Evolutionary conservation across 2,329 filamentous ascomycete genomes (phyloP).

Genomic region (Colletotrichum aenigma): DNA sequence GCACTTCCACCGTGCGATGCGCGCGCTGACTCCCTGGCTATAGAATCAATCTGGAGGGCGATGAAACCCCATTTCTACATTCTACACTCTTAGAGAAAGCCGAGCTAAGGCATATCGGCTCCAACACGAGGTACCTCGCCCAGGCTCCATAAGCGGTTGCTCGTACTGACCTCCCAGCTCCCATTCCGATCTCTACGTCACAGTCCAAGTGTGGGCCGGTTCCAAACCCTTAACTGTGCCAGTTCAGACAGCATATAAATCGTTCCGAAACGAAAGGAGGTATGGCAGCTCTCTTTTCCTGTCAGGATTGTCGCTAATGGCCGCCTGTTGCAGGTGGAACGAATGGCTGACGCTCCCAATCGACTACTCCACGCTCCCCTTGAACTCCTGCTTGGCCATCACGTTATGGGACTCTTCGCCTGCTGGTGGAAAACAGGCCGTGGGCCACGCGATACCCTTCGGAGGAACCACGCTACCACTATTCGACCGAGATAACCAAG

Average conservation of each 20-base stretch:
- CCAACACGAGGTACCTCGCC: slow-evolving; percentile 69
- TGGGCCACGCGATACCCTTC: slow-evolving; percentile 85
- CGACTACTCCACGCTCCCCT: slow-evolving; percentile 79
- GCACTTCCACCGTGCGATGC: background rate
- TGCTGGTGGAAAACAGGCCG: slow-evolving; percentile 69
- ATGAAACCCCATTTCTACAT: slow-evolving; percentile 42
- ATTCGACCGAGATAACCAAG: slow-evolving; percentile 91
- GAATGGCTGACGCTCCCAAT: slow-evolving; percentile 94
- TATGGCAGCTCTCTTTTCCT: slow-evolving; percentile 29
- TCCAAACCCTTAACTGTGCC: slow-evolving; percentile 94
- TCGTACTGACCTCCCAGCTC: slow-evolving; percentile 53
- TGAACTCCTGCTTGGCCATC: slow-evolving; percentile 84
- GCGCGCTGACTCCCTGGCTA: background rate
- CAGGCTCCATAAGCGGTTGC: slow-evolving; percentile 14
- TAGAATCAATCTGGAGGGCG: slow-evolving; percentile 54
- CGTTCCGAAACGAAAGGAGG: slow-evolving; percentile 78
- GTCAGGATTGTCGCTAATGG: slow-evolving; percentile 3
- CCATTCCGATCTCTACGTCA: slow-evolving; percentile 89
- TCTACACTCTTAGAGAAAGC: slow-evolving; percentile 80
- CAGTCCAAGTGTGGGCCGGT: slow-evolving; percentile 91
- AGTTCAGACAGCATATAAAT: slow-evolving; percentile 89
- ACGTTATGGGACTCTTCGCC: slow-evolving; percentile 96
- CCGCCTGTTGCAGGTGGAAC: slow-evolving; percentile 70
- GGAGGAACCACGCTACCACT: slow-evolving; percentile 90
- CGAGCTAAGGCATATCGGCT: slow-evolving; percentile 85